Base-by-base conservation (phyloP, 164 flowering plant genomes). In the Magnolia officinalis region DNA sequence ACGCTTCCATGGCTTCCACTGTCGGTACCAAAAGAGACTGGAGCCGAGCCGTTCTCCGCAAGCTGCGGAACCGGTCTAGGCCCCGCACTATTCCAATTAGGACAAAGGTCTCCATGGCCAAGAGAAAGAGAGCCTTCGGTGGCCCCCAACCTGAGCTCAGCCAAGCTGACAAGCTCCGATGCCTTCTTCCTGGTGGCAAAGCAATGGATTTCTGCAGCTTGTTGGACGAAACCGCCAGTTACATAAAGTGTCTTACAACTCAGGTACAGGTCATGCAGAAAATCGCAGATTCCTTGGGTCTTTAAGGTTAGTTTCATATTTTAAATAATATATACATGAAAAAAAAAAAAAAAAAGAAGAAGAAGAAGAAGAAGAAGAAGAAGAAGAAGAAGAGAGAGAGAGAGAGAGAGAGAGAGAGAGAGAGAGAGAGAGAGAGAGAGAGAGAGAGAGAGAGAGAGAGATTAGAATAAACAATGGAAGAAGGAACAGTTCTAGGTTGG, bases 171-270 rank as follows among this genome's bases (percentile, higher is more conserved):
- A 70, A 80, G 66, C 91, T 90, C 0, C 76, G 89, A 13, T 64
- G 61, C 76, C 80, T 88, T n/a, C 86, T 90, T 0, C 93, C 93
- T 0, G 93, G 93, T 1, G 91, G 91, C 4, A 81, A 86, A 72
- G 82, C 69, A 20, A 87, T 90, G 91, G 91, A 86, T 55, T 58
- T 78, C 23, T 81, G 80, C 74, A 80, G 78, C 29, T 78, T 90
- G 81, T 80, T 90, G 82, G 87, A 83, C 51, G 93, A 90, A 84
- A 81, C 93, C 50, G 87, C 87, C 8, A 83, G 88, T 84, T 90
- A 88, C 67, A 85, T 90, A 16, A 84, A 82, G 82, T 84, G 87
- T 65, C 87, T 90, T 29, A 72, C 75, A 21, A 77, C 86, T 8
- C 91, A 90, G 86, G 87, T 90, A 73, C 78, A 88, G 77, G 87